phyloP scores from a whole-genome alignment of 2,329 filamentous ascomycete species.

The Ophiocordyceps robertsii region DNA sequence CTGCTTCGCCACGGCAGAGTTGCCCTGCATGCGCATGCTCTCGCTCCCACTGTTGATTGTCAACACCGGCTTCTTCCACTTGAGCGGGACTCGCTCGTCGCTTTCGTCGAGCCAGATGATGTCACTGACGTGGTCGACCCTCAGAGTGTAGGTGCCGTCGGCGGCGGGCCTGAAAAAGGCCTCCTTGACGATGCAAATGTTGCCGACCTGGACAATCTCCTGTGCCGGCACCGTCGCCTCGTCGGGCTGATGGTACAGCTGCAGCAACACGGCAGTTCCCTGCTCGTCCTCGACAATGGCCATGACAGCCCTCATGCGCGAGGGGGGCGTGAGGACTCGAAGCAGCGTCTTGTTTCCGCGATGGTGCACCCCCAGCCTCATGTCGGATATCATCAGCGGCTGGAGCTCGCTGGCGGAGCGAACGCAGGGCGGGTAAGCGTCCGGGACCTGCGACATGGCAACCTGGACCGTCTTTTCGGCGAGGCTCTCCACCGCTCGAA shows the following conservation, averaged over 20 bases:
- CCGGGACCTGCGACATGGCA: background rate
- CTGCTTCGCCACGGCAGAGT: constrained; percentile 13
- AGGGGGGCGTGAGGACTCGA: constrained; percentile 7
- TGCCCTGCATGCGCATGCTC: constrained; percentile 16
- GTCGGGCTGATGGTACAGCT: constrained; percentile 27
- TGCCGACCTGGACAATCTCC: constrained; percentile 18
- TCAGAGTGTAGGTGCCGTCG: constrained; percentile 26
- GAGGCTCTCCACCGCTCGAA: background rate
- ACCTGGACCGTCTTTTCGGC: background rate
- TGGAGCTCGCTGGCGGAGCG: constrained; percentile 7
- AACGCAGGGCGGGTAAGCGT: constrained; percentile 11
- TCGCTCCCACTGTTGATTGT: background rate
- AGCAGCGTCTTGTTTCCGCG: constrained; percentile 8
- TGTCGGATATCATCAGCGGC: constrained; percentile 12
- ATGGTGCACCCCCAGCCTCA: constrained; percentile 17
- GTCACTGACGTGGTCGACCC: constrained; percentile 40
- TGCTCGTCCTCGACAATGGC: constrained; percentile 25
- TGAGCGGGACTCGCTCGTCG: constrained; percentile 24
- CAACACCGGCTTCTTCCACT: constrained; percentile 15
- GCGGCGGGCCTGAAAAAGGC: constrained; percentile 32
- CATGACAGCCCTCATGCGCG: constrained; percentile 8
- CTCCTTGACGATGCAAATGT: constrained; percentile 35
- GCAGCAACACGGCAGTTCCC: constrained; percentile 18
- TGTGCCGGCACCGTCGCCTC: constrained; percentile 17
- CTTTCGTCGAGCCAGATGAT: constrained; percentile 21